Evolutionary conservation across 2,329 filamentous ascomycete genomes (phyloP).

Genomic region (Hypoxylon sp.): DNA sequence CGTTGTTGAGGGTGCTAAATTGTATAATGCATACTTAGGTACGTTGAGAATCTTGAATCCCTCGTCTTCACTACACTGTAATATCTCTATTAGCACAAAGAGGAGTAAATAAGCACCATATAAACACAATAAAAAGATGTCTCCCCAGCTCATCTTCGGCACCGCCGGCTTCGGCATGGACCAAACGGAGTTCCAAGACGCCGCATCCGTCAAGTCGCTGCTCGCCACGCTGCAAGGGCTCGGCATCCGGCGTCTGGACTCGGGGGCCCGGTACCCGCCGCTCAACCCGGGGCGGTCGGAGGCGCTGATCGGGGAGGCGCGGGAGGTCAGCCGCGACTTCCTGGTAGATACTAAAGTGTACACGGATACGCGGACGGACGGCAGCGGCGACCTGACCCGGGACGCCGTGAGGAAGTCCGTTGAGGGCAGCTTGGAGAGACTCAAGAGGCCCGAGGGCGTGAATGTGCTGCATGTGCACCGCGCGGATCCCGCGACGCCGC

Average conservation of each 20-base stretch:
- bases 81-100: neutral
- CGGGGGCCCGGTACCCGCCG: conserved; percentile 56
- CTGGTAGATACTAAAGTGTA: conserved; percentile 56
- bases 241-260: conserved; percentile 44
- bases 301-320: conserved; percentile 52
- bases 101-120: neutral
- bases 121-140: conserved; percentile 34
- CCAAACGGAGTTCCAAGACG: conserved; percentile 49
- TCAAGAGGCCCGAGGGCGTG: conserved; percentile 41
- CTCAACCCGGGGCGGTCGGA: conserved; percentile 54
- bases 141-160: conserved; percentile 52
- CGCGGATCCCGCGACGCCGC: conserved; percentile 54
- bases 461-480: conserved; percentile 58
- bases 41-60: too few species aligned
- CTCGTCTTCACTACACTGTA: neutral
- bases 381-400: conserved; percentile 51
- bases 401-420: conserved; percentile 51
- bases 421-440: conserved; percentile 51
- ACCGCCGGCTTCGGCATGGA: conserved; percentile 51
- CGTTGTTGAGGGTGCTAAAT: too few species aligned
- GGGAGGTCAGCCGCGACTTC: conserved; percentile 47
- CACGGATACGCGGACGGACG: conserved; percentile 51
- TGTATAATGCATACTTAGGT: too few species aligned
- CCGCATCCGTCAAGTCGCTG: conserved; percentile 38
- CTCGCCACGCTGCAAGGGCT: conserved; percentile 42